These are phyloP conservation scores for Penicillium sp. DNA, from an alignment of 2,329 filamentous ascomycete genomes.

Conservation along the genomic window DNA sequence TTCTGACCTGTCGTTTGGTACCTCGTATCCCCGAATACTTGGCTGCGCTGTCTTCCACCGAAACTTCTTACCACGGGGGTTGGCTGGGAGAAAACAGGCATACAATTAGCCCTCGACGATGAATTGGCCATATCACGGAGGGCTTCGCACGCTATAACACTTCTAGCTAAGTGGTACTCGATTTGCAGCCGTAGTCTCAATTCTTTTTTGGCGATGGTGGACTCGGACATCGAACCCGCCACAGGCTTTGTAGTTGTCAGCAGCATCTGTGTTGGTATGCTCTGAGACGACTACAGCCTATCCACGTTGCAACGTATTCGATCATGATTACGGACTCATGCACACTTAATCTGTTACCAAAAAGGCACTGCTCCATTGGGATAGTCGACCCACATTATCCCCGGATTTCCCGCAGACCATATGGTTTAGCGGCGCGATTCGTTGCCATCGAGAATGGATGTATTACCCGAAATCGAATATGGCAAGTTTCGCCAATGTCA, in stretches of 20 bases:
- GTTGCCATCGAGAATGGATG: too few relatives aligned
- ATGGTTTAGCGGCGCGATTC: neutral
- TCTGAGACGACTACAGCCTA: slow-evolving; percentile 60
- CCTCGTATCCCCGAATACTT: slow-evolving; percentile 51
- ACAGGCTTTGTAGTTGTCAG: slow-evolving; percentile 63
- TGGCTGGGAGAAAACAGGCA: slow-evolving; percentile 54
- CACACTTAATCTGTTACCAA: neutral
- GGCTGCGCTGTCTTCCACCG: slow-evolving; percentile 54
- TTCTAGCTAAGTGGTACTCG: slow-evolving; percentile 53
- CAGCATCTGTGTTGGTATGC: slow-evolving; percentile 57
- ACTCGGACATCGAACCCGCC: slow-evolving; percentile 57
- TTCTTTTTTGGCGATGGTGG: slow-evolving; percentile 63
- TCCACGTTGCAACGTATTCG: slow-evolving; percentile 54
- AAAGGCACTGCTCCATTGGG: neutral
- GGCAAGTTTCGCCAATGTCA: too few relatives aligned
- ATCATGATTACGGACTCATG: slow-evolving; percentile 51
- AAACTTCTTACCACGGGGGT: slow-evolving; percentile 57
- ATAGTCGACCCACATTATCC: slow-evolving; percentile 5
- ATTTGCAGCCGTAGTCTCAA: slow-evolving; percentile 59
- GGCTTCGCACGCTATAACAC: slow-evolving; percentile 44
- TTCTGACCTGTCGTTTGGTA: slow-evolving; percentile 21
- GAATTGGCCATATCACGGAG: slow-evolving; percentile 61
- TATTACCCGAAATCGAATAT: too few relatives aligned
- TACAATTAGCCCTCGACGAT: slow-evolving; percentile 52
- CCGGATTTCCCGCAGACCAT: slow-evolving; percentile 13